phyloP scores from a whole-genome alignment of 169 alveolate species.

The Perkinsus olseni region DNA sequence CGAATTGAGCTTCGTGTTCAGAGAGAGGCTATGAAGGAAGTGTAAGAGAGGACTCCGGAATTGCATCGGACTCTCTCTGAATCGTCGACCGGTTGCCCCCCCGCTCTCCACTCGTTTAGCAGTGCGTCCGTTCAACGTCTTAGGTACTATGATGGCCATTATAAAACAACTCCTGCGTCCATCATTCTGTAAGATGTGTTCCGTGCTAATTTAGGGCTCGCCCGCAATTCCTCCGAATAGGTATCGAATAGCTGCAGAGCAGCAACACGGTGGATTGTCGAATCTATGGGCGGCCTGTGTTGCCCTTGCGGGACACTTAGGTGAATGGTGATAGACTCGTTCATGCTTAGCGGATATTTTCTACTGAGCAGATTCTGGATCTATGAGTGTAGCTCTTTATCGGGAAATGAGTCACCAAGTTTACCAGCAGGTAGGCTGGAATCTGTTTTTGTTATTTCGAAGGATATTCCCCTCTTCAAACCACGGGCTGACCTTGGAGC shows the following conservation, averaged over 20 bases:
- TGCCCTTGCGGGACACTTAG: neutral
- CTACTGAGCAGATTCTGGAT: neutral
- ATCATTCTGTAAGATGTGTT: neutral
- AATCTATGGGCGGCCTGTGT: neutral
- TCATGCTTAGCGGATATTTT: neutral
- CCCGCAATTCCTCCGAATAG: neutral
- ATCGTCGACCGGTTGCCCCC: too few species aligned
- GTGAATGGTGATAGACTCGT: neutral
- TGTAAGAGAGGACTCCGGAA: neutral
- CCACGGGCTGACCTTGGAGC: too few species aligned
- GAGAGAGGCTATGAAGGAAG: neutral
- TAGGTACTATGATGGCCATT: neutral
- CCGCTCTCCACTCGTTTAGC: too few species aligned
- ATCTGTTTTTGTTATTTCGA: neutral
- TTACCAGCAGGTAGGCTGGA: neutral
- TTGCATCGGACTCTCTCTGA: neutral
- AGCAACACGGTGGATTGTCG: neutral
- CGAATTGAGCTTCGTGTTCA: neutral
- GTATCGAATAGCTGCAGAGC: neutral
- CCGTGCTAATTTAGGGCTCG: neutral
- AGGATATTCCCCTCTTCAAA: too few species aligned
- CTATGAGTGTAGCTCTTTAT: neutral
- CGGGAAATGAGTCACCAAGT: neutral
- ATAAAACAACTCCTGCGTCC: neutral
- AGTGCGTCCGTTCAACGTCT: too few species aligned